A percentile compares a stretch with the other conserved stretches of the same genome.
Evolutionary conservation across 2,329 filamentous ascomycete genomes (phyloP).

Genomic region (Fusarium tuaranense): DNA sequence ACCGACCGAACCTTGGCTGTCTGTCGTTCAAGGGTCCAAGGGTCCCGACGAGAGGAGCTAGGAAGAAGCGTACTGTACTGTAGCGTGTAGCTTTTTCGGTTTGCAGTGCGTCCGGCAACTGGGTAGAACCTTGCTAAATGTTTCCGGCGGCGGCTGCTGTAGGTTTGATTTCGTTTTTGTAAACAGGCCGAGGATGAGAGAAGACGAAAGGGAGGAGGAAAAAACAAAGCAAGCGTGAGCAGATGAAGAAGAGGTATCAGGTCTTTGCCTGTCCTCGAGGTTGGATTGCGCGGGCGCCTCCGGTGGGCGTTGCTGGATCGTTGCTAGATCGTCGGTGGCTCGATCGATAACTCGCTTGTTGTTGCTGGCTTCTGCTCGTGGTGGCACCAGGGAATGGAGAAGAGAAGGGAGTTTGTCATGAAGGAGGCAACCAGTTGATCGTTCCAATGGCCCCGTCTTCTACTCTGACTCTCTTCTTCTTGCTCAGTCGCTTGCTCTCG

Average conservation of each 20-base stretch:
- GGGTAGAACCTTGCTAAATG: conserved; percentile 8
- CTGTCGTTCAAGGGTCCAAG: conserved; percentile 36
- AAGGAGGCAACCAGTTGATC: conserved; percentile 7
- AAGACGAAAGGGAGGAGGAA: neutral
- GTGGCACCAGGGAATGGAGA: conserved; percentile 15
- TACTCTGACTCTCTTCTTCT: conserved; percentile 18
- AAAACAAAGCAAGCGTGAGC: conserved; percentile 1
- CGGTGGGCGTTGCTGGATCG: conserved; percentile 38
- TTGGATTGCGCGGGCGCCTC: conserved; percentile 33
- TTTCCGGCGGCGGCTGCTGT: neutral
- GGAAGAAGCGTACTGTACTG: conserved; percentile 9
- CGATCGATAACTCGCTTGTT: conserved; percentile 34
- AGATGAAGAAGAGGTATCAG: conserved; percentile 4
- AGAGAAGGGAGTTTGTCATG: neutral
- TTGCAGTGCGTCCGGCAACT: conserved; percentile 11
- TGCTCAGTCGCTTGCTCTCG: conserved; percentile 19
- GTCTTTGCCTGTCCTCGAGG: conserved; percentile 18
- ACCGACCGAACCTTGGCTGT: conserved; percentile 11
- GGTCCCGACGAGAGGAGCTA: conserved; percentile 33
- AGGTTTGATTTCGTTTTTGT: conserved; percentile 3
- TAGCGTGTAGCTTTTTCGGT: conserved; percentile 14
- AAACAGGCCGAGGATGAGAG: conserved; percentile 5
- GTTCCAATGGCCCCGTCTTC: conserved; percentile 23
- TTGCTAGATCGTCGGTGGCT: conserved; percentile 38
- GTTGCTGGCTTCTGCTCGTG: conserved; percentile 24